A percentile compares a stretch with the other conserved stretches of the same genome.
Evolutionary conservation across 768 basidiomycete species (phyloP).

Genomic region (Gyrodon lividus): DNA sequence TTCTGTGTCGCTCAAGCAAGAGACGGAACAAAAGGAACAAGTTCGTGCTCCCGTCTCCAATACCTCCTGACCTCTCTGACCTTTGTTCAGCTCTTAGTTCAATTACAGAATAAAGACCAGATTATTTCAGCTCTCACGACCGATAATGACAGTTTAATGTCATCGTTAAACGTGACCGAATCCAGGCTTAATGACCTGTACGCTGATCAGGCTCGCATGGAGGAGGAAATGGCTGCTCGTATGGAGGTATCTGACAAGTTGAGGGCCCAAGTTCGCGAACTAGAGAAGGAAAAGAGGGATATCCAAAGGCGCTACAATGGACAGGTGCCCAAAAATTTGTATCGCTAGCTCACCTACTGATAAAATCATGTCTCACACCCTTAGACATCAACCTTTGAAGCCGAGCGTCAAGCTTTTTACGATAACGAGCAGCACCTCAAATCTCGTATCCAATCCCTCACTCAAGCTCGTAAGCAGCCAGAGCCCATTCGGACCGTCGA

Average conservation of each 20-base stretch:
- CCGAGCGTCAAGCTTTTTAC: slow-evolving; percentile 88
- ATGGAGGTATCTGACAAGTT: slow-evolving; percentile 85
- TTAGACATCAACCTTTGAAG: slow-evolving; percentile 85
- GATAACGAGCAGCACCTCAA: slow-evolving; percentile 94
- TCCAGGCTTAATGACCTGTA: slow-evolving; percentile 76
- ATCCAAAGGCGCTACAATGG: slow-evolving; percentile 82
- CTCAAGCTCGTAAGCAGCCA: slow-evolving; percentile 59
- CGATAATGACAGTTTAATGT: slow-evolving; percentile 65
- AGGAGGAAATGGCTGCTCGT: slow-evolving; percentile 77
- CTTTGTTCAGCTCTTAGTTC: slow-evolving; percentile 61
- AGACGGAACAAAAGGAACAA: slow-evolving; percentile 81
- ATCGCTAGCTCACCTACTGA: slow-evolving; percentile 14
- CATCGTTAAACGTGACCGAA: slow-evolving; percentile 67
- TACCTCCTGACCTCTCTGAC: slow-evolving; percentile 10
- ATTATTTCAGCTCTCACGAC: slow-evolving; percentile 55
- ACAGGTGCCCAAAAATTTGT: slow-evolving; percentile 51
- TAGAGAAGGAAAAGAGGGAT: slow-evolving; percentile 89
- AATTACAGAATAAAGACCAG: slow-evolving; percentile 78
- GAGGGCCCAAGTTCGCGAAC: slow-evolving; percentile 73
- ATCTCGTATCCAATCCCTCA: slow-evolving; percentile 80
- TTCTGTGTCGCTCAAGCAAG: slow-evolving; percentile 63
- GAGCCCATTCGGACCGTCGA: slow-evolving; percentile 36
- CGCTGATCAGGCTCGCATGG: slow-evolving; percentile 76
- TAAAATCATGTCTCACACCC: slow-evolving; percentile 5
- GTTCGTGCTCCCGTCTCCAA: slow-evolving; percentile 37